A percentile compares a stretch with the other conserved stretches of the same genome.
phyloP scores from a whole-genome alignment of 352 stramenopile species.

The Pythium aristosporum region DNA sequence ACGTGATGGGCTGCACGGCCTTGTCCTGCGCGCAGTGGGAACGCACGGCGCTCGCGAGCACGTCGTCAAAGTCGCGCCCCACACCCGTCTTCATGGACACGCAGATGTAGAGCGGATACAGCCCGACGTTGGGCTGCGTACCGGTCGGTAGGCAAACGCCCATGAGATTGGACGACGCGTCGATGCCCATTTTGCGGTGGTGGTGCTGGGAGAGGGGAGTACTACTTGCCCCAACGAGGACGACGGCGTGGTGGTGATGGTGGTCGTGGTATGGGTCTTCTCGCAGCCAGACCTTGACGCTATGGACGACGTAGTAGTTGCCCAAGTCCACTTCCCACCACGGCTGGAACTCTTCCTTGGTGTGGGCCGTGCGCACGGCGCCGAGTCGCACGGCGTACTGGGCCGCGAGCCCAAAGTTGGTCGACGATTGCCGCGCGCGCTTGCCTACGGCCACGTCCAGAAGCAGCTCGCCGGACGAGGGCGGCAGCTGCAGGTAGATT shows the following conservation, averaged over 20 bases:
- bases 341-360: conserved; percentile 30
- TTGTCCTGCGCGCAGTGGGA: conserved; percentile 35
- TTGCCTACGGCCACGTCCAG: conserved; percentile 29
- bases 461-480: conserved; percentile 16
- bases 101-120: conserved; percentile 53
- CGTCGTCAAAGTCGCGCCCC: conserved; percentile 54
- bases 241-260: neutral
- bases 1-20: conserved; percentile 35
- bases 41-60: conserved; percentile 51
- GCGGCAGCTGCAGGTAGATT: conserved; percentile 15
- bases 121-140: conserved; percentile 19
- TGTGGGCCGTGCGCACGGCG: conserved; percentile 25
- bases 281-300: conserved; percentile 32
- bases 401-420: conserved; percentile 28
- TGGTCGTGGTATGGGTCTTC: conserved; percentile 25
- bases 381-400: conserved; percentile 22
- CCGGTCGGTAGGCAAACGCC: conserved; percentile 13
- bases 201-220: neutral
- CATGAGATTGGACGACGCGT: conserved; percentile 13
- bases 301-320: conserved; percentile 35
- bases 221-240: too few relatives aligned
- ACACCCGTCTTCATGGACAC: conserved; percentile 69
- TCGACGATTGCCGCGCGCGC: conserved; percentile 32
- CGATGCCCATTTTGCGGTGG: conserved; percentile 15
- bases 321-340: conserved; percentile 38